These are phyloP conservation scores for Casuarina glauca DNA, from an alignment of 306 rosid species.

Conservation along the genomic window DNA sequence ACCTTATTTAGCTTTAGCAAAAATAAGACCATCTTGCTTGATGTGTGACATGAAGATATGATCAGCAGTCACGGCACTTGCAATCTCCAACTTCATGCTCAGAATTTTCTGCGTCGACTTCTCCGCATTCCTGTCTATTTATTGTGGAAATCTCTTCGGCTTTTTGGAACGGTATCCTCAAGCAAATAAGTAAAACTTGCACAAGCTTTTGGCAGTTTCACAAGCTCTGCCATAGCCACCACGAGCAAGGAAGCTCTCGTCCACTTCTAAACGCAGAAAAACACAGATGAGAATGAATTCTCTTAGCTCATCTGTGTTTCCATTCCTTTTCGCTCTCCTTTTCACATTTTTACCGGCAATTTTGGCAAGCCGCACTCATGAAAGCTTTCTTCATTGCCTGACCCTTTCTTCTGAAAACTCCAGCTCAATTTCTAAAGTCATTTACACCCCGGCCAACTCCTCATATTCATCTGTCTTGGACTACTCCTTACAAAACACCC, in stretches of 20 bases:
- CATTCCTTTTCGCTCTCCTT: slow-evolving; percentile 1
- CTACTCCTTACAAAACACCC: slow-evolving; percentile 8
- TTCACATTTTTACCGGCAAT: slow-evolving; percentile 10
- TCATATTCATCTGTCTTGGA: slow-evolving; percentile 6
- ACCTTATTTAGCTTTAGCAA: too few relatives aligned
- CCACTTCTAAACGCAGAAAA: not conserved
- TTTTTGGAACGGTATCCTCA: too few relatives aligned
- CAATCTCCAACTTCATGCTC: too few relatives aligned
- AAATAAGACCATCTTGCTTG: too few relatives aligned
- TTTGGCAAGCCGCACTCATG: slow-evolving; percentile 16
- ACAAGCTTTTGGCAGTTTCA: too few relatives aligned
- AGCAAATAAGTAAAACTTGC: too few relatives aligned
- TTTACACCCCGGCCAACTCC: slow-evolving; percentile 11
- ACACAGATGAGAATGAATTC: slow-evolving; percentile 11
- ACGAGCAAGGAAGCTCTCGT: slow-evolving; percentile 5
- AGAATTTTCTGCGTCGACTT: too few relatives aligned
- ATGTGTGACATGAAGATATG: too few relatives aligned
- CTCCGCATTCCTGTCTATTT: too few relatives aligned
- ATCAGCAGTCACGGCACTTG: too few relatives aligned
- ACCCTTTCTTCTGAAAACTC: not conserved
- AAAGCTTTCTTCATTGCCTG: slow-evolving; percentile 25
- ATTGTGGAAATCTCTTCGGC: too few relatives aligned
- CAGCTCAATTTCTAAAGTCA: slow-evolving; percentile 4
- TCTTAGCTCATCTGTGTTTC: not conserved
- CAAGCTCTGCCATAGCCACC: not conserved